Conservation (phyloP, 495 filamentous ascomycete genomes). For the Podospora tetraspora region DNA sequence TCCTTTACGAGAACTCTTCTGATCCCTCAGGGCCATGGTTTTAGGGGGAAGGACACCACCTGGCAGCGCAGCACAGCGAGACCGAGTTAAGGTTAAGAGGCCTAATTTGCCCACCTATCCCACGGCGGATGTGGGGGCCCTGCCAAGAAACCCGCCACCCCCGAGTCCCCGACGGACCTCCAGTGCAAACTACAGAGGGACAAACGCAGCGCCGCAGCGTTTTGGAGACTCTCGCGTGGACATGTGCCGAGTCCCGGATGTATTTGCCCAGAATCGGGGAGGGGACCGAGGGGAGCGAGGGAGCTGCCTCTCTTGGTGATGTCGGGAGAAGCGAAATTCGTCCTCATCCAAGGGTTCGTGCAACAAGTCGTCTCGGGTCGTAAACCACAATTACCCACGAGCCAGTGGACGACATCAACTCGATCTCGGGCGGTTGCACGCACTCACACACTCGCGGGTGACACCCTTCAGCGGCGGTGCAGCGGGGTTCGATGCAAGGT, state of each 20-base stretch:
- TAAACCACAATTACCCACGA: background rate
- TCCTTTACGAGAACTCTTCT: background rate
- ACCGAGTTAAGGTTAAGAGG: background rate
- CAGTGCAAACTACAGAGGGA: background rate
- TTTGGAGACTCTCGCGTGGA: no score
- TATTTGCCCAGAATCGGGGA: background rate
- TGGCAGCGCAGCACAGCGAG: background rate
- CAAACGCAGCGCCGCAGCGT: background rate
- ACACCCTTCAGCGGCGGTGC: conserved; percentile 2
- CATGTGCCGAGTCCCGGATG: background rate
- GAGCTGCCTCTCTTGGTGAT: background rate
- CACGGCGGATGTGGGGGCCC: background rate
- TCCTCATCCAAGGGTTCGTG: background rate
- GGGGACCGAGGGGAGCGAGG: no score
- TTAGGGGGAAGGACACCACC: background rate
- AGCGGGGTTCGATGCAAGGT: conserved; percentile 13
- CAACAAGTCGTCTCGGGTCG: background rate
- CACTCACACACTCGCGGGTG: background rate
- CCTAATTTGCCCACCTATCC: background rate
- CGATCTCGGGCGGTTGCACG: background rate
- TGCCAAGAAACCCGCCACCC: background rate
- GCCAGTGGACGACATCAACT: background rate
- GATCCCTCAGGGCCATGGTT: background rate
- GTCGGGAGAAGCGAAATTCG: background rate
- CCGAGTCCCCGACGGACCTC: background rate